Percentiles rank a stretch among this genome's conserved stretches.
Evolutionary conservation across 2,329 filamentous ascomycete species (phyloP).

Genomic region (Xylaria sp.): DNA sequence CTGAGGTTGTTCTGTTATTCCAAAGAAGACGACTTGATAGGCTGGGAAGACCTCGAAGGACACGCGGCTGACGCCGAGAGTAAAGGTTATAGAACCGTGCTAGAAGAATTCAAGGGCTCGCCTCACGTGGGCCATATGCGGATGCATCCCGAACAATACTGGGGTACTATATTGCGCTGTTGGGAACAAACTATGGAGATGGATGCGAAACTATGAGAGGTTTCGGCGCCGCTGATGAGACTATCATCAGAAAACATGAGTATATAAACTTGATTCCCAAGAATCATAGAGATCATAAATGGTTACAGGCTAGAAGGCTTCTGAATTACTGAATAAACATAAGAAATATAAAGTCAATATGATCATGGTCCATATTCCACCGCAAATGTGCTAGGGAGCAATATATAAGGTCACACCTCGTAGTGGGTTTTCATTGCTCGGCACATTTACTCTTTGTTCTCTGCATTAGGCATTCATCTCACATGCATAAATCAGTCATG

Average conservation of each 20-base stretch:
- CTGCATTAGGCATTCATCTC: not conserved
- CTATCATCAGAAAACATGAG: not conserved
- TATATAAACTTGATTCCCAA: not conserved
- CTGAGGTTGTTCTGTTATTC: constrained; percentile 68
- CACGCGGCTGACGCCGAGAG: constrained; percentile 60
- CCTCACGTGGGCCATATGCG: constrained; percentile 71
- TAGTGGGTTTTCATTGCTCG: not conserved
- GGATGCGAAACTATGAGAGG: constrained; percentile 25
- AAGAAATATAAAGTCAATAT: not conserved
- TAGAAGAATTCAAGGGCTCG: constrained; percentile 66
- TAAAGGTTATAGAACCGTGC: constrained; percentile 60
- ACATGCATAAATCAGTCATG: not conserved
- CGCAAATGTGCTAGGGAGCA: not conserved
- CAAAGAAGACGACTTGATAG: constrained; percentile 66
- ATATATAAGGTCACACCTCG: not conserved
- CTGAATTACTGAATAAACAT: not conserved
- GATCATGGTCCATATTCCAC: not conserved
- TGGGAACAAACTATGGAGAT: constrained; percentile 44
- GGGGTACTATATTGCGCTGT: constrained; percentile 55
- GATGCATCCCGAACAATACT: constrained; percentile 66
- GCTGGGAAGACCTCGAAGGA: constrained; percentile 64
- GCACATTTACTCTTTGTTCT: not conserved
- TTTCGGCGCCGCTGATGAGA: not conserved
- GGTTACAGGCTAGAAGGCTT: not conserved
- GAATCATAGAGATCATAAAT: not conserved